These are phyloP conservation scores for Oryza meyeriana DNA, from an alignment of 176 grass and related monocot genomes.

Conservation along the genomic window DNA sequence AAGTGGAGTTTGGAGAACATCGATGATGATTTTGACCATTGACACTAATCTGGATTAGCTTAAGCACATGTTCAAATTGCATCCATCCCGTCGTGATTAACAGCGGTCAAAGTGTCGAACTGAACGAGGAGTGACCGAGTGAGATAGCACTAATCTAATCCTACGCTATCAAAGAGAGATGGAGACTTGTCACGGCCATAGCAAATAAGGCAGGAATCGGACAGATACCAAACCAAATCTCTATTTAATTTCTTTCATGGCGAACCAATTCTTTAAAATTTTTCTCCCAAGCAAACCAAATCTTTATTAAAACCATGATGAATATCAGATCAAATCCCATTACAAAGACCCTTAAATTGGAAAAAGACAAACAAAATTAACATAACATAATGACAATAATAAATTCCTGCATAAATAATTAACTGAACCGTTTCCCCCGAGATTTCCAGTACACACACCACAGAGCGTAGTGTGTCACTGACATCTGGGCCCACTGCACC, in stretches of 20 bases:
- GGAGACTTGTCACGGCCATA: not conserved
- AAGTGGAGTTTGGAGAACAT: not conserved
- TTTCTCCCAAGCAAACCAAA: not conserved
- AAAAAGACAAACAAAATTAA: not conserved
- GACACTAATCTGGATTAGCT: not conserved
- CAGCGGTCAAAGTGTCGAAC: not conserved
- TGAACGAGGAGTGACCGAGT: not conserved
- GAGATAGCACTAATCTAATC: not conserved
- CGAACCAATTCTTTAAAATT: not conserved
- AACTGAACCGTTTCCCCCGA: not conserved
- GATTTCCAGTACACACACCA: too few relatives aligned
- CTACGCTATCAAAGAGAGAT: not conserved
- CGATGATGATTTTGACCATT: not conserved
- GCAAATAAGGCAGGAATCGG: not conserved
- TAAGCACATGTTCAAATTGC: not conserved
- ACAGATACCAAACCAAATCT: conserved; percentile 16
- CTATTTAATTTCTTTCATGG: not conserved
- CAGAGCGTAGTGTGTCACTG: too few relatives aligned
- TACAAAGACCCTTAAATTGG: not conserved
- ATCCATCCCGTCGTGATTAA: not conserved
- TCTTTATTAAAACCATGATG: not conserved
- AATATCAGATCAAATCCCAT: not conserved
- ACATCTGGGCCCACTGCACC: too few relatives aligned
- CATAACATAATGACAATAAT: not conserved
- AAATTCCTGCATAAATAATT: not conserved